Evolutionary conservation across 306 rosid genomes (phyloP), one percentile per base, ranked within the genome.

Genomic region (Psophocarpus tetragonolobus): DNA sequence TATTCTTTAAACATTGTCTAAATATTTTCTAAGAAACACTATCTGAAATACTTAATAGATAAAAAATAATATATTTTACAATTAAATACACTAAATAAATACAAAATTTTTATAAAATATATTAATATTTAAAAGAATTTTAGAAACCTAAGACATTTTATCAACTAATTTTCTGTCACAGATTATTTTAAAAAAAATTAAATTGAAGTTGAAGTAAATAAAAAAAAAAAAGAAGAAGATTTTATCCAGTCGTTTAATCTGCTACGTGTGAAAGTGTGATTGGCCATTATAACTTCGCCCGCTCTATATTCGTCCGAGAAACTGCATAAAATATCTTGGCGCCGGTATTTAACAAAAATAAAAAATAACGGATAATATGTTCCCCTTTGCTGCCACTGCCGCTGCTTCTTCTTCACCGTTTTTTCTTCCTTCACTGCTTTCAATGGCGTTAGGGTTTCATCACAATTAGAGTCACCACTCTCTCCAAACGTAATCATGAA

Each of bases 391-490:
- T 66, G 17, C 53, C 32, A 33, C 26, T 74, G 18, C 72, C 35
- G n/a, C 65, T 13, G 23, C 44, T 38, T 12, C 18, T 3, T 36
- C 5, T 50, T 23, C 41, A 9, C 77, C 65, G 60, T 23, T 75
- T 36, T 58, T 70, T 32, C 14, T 74, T 39, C 68, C 18, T 6
- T 51, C 45, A 4, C 14, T 58, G 72, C 4, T 54, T 62, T 53
- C 73, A 85, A 94, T 94, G 98, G 91, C 87, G 56, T 30, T 71
- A 79, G 84, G 84, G 81, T 83, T 85, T 81, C 87, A n/a, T 68
- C 84, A 73, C 50, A 51, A 48, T 57, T 93, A 86, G 62, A 41
- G 17, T 17, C 42, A 38, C 57, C 17, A 6, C 24, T 73, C 32
- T 33, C 29, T 57, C 39, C 15, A 27, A 84, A 17, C 70, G 5